Base-by-base conservation (phyloP, 371 early-diverging fungal genomes). In the Mucor sp. region DNA sequence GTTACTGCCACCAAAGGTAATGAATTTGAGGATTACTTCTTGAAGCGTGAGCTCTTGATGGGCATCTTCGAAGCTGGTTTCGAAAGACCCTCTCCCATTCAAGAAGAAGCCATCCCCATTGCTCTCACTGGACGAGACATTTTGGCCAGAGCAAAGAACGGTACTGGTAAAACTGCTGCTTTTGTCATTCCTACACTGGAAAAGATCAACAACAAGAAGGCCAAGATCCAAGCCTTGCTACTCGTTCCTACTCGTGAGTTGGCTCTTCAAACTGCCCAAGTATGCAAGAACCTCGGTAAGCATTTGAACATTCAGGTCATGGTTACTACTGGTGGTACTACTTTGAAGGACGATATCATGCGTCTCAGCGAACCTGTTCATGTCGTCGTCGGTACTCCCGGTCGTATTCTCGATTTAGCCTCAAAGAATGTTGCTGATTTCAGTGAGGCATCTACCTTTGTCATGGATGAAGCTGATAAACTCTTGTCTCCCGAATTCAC, bases 401-500 rank as follows among this genome's bases (percentile, higher is more conserved):
- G 99, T 21, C 93, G 99, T 78, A 89, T 99, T 47, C 83, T 99
- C 21, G 99, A 99, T 84, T 84, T 98, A 23, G 97, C 95, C 1
- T 90, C 92, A 30, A 95, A 94, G 69, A 90, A 89, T 21, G 86
- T 98, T 15, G 95, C 95, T 44, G 91, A 95, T 76, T 91, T 99
- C 60, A 87, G 89, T 72, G 88, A 93, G 67, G 94, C 94, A 70
- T 77, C 87, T 21, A 92, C 94, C 23, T 90, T 99, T 74, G 93
- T 99, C 37, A 95, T 99, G 94, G 99, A 99, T 76, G 99, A 99
- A 76, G 99, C 99, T 1, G 99, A 99, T 79, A 99, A 99, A 82
- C 87, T 99, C 28, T 85, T 99, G 35, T 94, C 94, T 47, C 93
- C 95, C 27, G 99, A 97, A 79, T 99, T 98, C 77, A 92, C 94